phyloP scores from a whole-genome alignment of 2,329 filamentous ascomycete genomes.

The Ascochyta fabae region DNA sequence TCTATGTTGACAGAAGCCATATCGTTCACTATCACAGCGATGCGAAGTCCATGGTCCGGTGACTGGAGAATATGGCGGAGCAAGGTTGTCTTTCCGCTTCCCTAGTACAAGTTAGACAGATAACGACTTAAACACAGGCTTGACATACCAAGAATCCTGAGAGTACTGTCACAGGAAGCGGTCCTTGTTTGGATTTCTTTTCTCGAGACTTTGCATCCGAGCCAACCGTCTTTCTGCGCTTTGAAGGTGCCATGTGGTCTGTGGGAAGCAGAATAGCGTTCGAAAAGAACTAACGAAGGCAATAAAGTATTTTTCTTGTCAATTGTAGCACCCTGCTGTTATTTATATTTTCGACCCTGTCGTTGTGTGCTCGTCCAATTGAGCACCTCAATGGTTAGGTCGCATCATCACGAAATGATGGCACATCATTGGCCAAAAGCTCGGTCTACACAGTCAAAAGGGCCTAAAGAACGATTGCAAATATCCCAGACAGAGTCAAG shows the following conservation, averaged over 20 bases:
- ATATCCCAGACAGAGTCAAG: not conserved
- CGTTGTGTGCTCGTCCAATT: conserved; percentile 35
- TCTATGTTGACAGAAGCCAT: conserved; percentile 69
- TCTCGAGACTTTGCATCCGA: conserved; percentile 15
- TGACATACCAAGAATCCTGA: conserved; percentile 64
- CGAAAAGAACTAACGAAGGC: not conserved
- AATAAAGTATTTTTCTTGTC: too few relatives aligned
- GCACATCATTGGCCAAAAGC: conserved; percentile 1
- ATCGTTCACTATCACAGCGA: conserved; percentile 77
- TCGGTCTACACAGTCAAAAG: not conserved
- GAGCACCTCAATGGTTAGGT: conserved; percentile 40
- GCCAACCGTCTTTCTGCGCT: conserved; percentile 25
- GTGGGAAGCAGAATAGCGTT: not conserved
- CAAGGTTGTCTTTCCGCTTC: conserved; percentile 74
- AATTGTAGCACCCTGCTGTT: conserved; percentile 6
- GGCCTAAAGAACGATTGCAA: not conserved
- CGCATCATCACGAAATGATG: conserved; percentile 36
- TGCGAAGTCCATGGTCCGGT: conserved; percentile 68
- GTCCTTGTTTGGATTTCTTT: conserved; percentile 27
- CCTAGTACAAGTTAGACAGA: conserved; percentile 51
- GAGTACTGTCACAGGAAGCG: conserved; percentile 65
- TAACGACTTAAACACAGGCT: too few relatives aligned
- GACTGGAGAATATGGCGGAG: conserved; percentile 72
- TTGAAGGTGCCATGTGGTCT: conserved; percentile 27
- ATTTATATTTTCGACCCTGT: conserved; percentile 25